Base-by-base conservation (phyloP, 2,329 filamentous ascomycete genomes). In the Orbilia quercus region DNA sequence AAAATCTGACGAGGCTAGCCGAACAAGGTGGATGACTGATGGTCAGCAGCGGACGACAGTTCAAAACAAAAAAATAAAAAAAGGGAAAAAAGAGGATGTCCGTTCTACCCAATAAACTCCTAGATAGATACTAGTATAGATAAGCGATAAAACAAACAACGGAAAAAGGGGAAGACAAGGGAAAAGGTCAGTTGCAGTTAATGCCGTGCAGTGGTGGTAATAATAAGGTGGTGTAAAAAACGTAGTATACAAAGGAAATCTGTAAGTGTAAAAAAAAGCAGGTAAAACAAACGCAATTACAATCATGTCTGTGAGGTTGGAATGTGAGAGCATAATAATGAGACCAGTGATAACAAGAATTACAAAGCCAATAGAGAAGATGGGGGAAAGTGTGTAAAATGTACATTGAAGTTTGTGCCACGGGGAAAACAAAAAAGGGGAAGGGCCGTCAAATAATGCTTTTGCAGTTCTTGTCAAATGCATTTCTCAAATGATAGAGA, bases 31-130 rank as follows among this genome's bases (percentile, higher is more conserved):
- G 11, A 16, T 28, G 22, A n/a, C n/a, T n/a, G n/a, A n/a, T n/a
- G n/a, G n/a, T n/a, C n/a, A n/a, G n/a, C n/a, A n/a, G n/a, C n/a
- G n/a, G n/a, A n/a, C 4, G 16, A 12, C 7, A 12, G n/a, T 16
- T 20, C 18, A 14, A 51, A 58, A 57, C 2, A 58, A 53, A 28
- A 18, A 44, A 58, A 57, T 4, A 36, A 60, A 28, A 23, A 59
- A n/a, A n/a, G n/a, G n/a, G n/a, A n/a, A n/a, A n/a, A n/a, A n/a
- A n/a, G n/a, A n/a, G n/a, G 45, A 7, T 59, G 54, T 38, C 40
- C 57, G 53, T 62, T 70, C 65, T 70, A 70, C 65, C 65, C 57
- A 54, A 70, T 57, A 50, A 70, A 70, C 65, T 70, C 65, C 65
- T 51, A 45, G 63, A 69, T 69, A 69, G 55, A 69, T 51, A 59